A percentile compares a stretch with the other conserved stretches of the same genome.
These are phyloP conservation scores for Lepraria neglecta DNA, from an alignment of 495 filamentous ascomycete species.

Conservation along the genomic window DNA sequence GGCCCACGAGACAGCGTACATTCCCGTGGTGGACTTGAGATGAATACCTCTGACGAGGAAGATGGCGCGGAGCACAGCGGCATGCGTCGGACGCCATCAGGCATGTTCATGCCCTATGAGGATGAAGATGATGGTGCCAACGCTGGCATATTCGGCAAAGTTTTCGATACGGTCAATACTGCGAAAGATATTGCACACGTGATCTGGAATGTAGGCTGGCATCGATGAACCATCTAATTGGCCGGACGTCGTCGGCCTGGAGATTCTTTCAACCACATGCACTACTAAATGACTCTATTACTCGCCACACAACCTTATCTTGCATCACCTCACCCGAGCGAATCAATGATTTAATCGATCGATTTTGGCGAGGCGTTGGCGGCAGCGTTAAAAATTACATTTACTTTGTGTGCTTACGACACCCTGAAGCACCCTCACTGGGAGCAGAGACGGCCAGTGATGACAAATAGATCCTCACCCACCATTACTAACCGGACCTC, in stretches of 20 bases:
- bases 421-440: background rate
- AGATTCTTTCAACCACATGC: background rate
- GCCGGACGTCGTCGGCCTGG: background rate
- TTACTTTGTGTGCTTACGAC: background rate
- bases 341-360: background rate
- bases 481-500: background rate
- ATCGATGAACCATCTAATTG: conserved; percentile 45
- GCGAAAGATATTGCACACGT: conserved; percentile 93
- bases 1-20: conserved; percentile 26
- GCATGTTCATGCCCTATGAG: conserved; percentile 82
- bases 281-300: background rate
- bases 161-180: conserved; percentile 93
- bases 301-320: background rate
- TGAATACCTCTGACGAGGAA: conserved; percentile 18
- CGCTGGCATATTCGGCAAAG: conserved; percentile 64
- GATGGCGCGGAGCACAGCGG: conserved; percentile 40
- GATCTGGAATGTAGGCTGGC: conserved; percentile 97
- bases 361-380: conserved; percentile 16
- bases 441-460: background rate
- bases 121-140: conserved; percentile 55
- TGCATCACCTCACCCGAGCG: background rate
- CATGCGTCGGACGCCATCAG: conserved; percentile 66
- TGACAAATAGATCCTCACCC: background rate
- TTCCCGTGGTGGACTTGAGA: conserved; percentile 17
- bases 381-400: conserved; percentile 9